A percentile compares a stretch with the other conserved stretches of the same genome.
Conservation (phyloP, 768 basidiomycete genomes). For the Pisolithus albus region DNA sequence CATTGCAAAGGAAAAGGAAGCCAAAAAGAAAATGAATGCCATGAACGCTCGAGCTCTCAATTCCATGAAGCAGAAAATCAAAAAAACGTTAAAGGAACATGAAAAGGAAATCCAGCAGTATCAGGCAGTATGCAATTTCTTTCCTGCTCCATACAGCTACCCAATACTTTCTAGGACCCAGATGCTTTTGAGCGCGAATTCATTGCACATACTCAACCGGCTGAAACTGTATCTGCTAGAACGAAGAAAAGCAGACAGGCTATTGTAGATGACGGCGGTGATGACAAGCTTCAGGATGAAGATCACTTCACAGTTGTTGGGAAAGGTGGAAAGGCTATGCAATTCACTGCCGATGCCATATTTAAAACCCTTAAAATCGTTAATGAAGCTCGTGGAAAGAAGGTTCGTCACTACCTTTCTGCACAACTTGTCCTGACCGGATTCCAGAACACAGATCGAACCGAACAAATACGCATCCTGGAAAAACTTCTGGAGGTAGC, state of each 20-base stretch:
- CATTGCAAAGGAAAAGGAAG: conserved; percentile 77
- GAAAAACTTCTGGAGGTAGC: conserved; percentile 83
- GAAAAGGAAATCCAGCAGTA: conserved; percentile 75
- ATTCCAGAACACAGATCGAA: conserved; percentile 86
- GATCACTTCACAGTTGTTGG: conserved; percentile 89
- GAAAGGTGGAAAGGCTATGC: conserved; percentile 78
- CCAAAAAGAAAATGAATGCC: conserved; percentile 95
- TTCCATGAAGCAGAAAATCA: conserved; percentile 97
- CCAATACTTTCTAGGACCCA: conserved; percentile 55
- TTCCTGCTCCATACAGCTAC: not conserved
- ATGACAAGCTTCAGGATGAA: conserved; percentile 31
- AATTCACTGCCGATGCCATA: conserved; percentile 76
- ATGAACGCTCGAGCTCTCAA: conserved; percentile 90
- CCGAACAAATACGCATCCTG: conserved; percentile 88
- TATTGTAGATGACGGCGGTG: conserved; percentile 35
- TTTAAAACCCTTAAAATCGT: conserved; percentile 90
- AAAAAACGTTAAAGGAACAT: conserved; percentile 84
- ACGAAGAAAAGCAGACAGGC: conserved; percentile 33
- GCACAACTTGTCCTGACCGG: conserved; percentile 1
- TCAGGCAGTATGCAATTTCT: conserved; percentile 51
- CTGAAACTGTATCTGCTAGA: conserved; percentile 30
- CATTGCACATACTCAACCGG: conserved; percentile 43
- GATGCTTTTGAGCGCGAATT: conserved; percentile 82
- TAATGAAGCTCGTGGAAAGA: conserved; percentile 92
- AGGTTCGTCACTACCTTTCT: conserved; percentile 46